phyloP scores from a whole-genome alignment of 2,329 filamentous ascomycete genomes.

The Ilyonectria mors-panacis region DNA sequence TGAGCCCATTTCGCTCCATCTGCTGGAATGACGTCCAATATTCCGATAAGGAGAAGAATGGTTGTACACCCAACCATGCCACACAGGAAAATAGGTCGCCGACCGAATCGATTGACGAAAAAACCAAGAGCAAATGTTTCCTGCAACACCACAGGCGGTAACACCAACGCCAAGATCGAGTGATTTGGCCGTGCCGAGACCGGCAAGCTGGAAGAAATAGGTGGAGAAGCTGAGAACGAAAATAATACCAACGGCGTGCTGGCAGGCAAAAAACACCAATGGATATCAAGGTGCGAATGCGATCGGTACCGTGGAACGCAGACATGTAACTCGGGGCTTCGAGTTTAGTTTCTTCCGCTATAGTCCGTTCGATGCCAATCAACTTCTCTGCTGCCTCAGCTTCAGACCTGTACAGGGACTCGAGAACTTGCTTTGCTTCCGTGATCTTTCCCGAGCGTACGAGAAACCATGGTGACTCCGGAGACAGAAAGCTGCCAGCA shows the following conservation, averaged over 20 bases:
- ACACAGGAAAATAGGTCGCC: slow-evolving; percentile 54
- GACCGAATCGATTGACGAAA: slow-evolving; percentile 57
- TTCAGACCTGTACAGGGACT: slow-evolving; percentile 51
- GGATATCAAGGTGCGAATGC: slow-evolving; percentile 55
- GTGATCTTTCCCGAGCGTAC: slow-evolving; percentile 50
- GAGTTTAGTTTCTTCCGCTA: slow-evolving; percentile 50
- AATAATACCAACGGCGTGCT: slow-evolving; percentile 61
- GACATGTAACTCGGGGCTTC: slow-evolving; percentile 40
- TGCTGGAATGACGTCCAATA: slow-evolving; percentile 56
- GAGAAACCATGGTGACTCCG: slow-evolving; percentile 60
- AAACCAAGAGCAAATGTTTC: slow-evolving; percentile 58
- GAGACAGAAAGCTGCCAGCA: slow-evolving; percentile 54
- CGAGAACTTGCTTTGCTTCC: slow-evolving; percentile 50
- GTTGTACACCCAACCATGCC: slow-evolving; percentile 60
- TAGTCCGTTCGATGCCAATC: slow-evolving; percentile 50
- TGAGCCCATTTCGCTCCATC: slow-evolving; percentile 56
- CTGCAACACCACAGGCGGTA: slow-evolving; percentile 58
- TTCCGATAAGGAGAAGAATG: slow-evolving; percentile 56
- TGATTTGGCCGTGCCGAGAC: slow-evolving; percentile 48
- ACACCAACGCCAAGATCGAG: slow-evolving; percentile 58
- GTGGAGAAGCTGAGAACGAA: slow-evolving; percentile 62
- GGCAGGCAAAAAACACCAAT: slow-evolving; percentile 58
- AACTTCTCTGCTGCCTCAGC: slow-evolving; percentile 54
- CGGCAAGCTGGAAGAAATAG: slow-evolving; percentile 58
- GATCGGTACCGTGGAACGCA: slow-evolving; percentile 60